These are phyloP conservation scores for Immersiporthe knoxdaviesiana DNA, from an alignment of 2,329 filamentous ascomycete genomes.

Conservation along the genomic window DNA sequence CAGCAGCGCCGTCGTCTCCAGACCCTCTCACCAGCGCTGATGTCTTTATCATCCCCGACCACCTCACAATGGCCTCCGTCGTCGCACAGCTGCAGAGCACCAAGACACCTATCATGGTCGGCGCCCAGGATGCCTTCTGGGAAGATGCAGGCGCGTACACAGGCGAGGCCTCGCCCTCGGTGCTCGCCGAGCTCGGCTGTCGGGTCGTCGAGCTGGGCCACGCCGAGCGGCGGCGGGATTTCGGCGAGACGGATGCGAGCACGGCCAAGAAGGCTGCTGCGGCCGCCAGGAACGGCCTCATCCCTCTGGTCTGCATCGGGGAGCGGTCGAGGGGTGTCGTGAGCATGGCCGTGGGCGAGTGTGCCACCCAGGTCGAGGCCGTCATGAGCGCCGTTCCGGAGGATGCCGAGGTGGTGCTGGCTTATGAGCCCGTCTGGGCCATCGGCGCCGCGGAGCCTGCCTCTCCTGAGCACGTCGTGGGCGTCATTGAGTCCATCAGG, in stretches of 20 bases:
- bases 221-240: slow-evolving; percentile 73
- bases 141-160: slow-evolving; percentile 75
- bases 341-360: slow-evolving; percentile 66
- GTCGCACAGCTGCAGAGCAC: slow-evolving; percentile 50
- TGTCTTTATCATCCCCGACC: slow-evolving; percentile 79
- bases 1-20: slow-evolving; percentile 38
- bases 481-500: slow-evolving; percentile 68
- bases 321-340: slow-evolving; percentile 62
- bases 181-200: slow-evolving; percentile 69
- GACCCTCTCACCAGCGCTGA: slow-evolving; percentile 58
- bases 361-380: slow-evolving; percentile 65
- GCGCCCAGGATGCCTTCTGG: slow-evolving; percentile 77
- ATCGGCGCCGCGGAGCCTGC: slow-evolving; percentile 78
- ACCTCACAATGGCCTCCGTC: slow-evolving; percentile 65
- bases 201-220: slow-evolving; percentile 79
- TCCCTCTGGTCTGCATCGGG: slow-evolving; percentile 80
- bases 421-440: slow-evolving; percentile 89
- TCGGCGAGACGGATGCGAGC: slow-evolving; percentile 72
- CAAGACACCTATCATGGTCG: slow-evolving; percentile 59
- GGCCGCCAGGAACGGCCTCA: slow-evolving; percentile 68
- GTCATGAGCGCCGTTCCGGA: slow-evolving; percentile 64
- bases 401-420: slow-evolving; percentile 72
- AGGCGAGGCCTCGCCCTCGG: slow-evolving; percentile 73
- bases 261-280: slow-evolving; percentile 72
- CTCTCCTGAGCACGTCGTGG: slow-evolving; percentile 70